phyloP scores from a whole-genome alignment of 768 basidiomycete species.

The Sarcodon aspratus region DNA sequence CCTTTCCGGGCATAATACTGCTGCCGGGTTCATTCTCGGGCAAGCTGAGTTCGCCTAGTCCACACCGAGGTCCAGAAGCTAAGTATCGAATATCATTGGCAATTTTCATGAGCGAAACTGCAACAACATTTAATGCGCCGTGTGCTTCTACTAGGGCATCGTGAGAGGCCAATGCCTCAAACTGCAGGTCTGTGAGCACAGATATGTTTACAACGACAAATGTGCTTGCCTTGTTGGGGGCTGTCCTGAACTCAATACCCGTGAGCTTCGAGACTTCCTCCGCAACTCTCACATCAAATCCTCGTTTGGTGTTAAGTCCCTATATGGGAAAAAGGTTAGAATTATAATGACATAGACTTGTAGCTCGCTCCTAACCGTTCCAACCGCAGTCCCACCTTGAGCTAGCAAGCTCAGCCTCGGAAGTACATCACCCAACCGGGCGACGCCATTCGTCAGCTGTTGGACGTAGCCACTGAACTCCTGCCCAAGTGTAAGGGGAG shows the following conservation, averaged over 20 bases:
- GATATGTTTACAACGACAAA: not conserved
- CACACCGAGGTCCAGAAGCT: slow-evolving; percentile 94
- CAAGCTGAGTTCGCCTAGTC: slow-evolving; percentile 85
- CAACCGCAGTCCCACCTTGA: slow-evolving; percentile 97
- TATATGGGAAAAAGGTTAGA: slow-evolving; percentile 15
- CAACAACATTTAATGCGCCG: slow-evolving; percentile 90
- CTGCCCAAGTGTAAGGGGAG: slow-evolving; percentile 93
- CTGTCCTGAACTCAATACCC: slow-evolving; percentile 86
- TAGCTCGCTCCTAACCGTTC: slow-evolving; percentile 54
- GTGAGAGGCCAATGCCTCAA: slow-evolving; percentile 96
- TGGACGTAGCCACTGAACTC: slow-evolving; percentile 98
- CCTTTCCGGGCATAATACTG: slow-evolving; percentile 99
- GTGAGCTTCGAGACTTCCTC: slow-evolving; percentile 86
- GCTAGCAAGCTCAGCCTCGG: slow-evolving; percentile 85
- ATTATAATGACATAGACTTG: not conserved
- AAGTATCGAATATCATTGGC: slow-evolving; percentile 98
- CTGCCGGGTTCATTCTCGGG: slow-evolving; percentile 99
- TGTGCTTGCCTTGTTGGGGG: slow-evolving; percentile 82
- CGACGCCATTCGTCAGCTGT: slow-evolving; percentile 86
- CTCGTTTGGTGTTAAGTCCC: slow-evolving; percentile 95
- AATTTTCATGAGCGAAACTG: slow-evolving; percentile 98
- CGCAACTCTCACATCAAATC: slow-evolving; percentile 93
- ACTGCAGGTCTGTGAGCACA: slow-evolving; percentile 33
- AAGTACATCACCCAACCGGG: slow-evolving; percentile 66
- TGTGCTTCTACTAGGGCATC: slow-evolving; percentile 97